Base-by-base conservation (phyloP, 1,284 basidiomycete genomes). In the Ceratobasidium sp. region DNA sequence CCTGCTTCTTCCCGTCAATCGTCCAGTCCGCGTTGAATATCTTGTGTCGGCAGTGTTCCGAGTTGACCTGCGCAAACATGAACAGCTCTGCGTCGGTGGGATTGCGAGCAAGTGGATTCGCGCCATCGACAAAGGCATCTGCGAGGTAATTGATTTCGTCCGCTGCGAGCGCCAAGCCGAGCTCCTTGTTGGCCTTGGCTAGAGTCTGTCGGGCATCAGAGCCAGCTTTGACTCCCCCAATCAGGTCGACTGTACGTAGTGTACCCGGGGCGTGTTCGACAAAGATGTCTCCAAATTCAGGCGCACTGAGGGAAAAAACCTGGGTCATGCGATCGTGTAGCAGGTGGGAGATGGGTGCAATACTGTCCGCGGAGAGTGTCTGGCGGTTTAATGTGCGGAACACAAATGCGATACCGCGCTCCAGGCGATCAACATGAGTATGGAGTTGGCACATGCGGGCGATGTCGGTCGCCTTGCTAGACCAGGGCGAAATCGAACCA, bases 21-120 rank as follows among this genome's bases (percentile, higher is more conserved):
- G 90, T 93, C 98, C 98, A 99, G 51, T 92, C 88, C 0, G 98
- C 96, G 81, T 99, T 99, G 86, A 99, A 99, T 79, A 98, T 99
- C 84, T 99, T 99, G 87, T 99, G 98, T 59, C 98, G 89, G 83
- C 98, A 99, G 82, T 99, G 98, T 83, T 99, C 98, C 51, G 96
- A 98, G 85, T 99, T 99, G 82, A 99, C 97, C 82, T 99, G 98
- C 19, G 98, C 97, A 81, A 99, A 99, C 97, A 99, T 99, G 88
- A 99, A 99, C 22, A 99, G 87, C 82, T 99, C 98, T 14, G 98
- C 96, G 79, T 99, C 97, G 62, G 95, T 98, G 3, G 96, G 96
- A 81, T 95, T 91, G 58, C 95, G 89, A 64, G 85, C 84, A 79
- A 92, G 87, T 0, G 90, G 86, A 8, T 85, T 81, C 27, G 85